Conservation (phyloP, 805 yeast genomes). For the Hanseniaspora hatyaiensis region DNA sequence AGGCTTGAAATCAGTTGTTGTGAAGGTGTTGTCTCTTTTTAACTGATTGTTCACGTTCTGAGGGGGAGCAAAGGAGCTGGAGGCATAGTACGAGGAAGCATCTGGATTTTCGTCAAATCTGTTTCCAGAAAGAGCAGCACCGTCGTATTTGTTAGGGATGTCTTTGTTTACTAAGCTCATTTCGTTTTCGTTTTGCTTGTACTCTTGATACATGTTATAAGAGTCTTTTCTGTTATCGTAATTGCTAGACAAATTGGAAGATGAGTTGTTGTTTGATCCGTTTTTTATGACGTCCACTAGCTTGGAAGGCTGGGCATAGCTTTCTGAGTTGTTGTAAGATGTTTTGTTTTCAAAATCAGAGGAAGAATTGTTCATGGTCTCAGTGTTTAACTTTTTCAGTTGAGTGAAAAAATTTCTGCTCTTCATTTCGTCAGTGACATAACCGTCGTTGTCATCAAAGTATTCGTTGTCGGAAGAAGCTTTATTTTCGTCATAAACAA, state of each 20-base stretch:
- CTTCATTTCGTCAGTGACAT: conserved; percentile 8
- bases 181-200: conserved; percentile 14
- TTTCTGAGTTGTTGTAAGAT: not conserved
- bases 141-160: conserved; percentile 2
- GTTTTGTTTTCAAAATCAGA: conserved; percentile 10
- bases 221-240: conserved; percentile 7
- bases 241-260: not conserved
- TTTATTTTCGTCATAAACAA: conserved; percentile 8
- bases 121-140: conserved; percentile 6
- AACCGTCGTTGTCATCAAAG: conserved; percentile 6
- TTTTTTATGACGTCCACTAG: conserved; percentile 13
- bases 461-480: not conserved
- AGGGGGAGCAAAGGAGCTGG: conserved; percentile 1
- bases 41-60: not conserved
- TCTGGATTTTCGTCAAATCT: not conserved
- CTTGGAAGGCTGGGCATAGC: conserved; percentile 3
- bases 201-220: conserved; percentile 14
- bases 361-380: conserved; percentile 1
- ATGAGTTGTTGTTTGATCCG: not conserved
- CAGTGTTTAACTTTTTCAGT: not conserved
- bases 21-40: conserved; percentile 10
- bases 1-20: conserved; percentile 15
- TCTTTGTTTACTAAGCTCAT: too few relatives aligned
- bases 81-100: conserved; percentile 9
- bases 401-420: conserved; percentile 10